Evolutionary conservation across 345 rosid genomes (phyloP).

Genomic region (Camelina neglecta): DNA sequence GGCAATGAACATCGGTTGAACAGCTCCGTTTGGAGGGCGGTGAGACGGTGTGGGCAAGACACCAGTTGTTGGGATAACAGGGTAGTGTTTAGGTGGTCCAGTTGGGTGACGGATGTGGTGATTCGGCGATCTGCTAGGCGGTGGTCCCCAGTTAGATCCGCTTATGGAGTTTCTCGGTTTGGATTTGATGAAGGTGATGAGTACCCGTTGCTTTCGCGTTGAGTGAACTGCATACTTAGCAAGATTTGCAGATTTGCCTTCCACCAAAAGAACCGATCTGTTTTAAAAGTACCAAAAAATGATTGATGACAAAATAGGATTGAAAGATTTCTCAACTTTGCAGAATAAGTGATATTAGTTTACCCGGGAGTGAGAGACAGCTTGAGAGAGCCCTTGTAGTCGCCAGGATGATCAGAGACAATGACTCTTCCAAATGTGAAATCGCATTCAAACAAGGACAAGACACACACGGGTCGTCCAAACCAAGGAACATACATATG

Average conservation of each 20-base stretch:
- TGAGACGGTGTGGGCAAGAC: slow-evolving; percentile 59
- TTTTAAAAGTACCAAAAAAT: slow-evolving; percentile 16
- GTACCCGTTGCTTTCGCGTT: slow-evolving; percentile 66
- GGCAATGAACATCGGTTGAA: slow-evolving; percentile 55
- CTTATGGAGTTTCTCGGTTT: slow-evolving; percentile 56
- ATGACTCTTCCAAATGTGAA: slow-evolving; percentile 78
- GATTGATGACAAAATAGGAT: neutral
- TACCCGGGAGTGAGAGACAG: slow-evolving; percentile 90
- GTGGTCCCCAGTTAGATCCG: slow-evolving; percentile 64
- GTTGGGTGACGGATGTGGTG: slow-evolving; percentile 54
- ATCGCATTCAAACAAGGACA: slow-evolving; percentile 84
- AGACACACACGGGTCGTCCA: slow-evolving; percentile 71
- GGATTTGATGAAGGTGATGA: slow-evolving; percentile 73
- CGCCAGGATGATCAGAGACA: slow-evolving; percentile 66
- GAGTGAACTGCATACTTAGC: slow-evolving; percentile 79
- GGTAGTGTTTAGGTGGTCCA: slow-evolving; percentile 60
- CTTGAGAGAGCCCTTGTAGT: slow-evolving; percentile 81
- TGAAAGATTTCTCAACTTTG: slow-evolving; percentile 23
- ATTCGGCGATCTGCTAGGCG: slow-evolving; percentile 59
- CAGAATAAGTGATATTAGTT: slow-evolving; percentile 1
- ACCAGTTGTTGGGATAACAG: slow-evolving; percentile 51
- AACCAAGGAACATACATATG: slow-evolving; percentile 73
- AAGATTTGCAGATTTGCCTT: slow-evolving; percentile 79
- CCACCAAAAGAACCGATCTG: slow-evolving; percentile 76
- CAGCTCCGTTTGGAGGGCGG: slow-evolving; percentile 53